phyloP scores from a whole-genome alignment of 768 basidiomycete genomes.

The Sarcodon aspratus region DNA sequence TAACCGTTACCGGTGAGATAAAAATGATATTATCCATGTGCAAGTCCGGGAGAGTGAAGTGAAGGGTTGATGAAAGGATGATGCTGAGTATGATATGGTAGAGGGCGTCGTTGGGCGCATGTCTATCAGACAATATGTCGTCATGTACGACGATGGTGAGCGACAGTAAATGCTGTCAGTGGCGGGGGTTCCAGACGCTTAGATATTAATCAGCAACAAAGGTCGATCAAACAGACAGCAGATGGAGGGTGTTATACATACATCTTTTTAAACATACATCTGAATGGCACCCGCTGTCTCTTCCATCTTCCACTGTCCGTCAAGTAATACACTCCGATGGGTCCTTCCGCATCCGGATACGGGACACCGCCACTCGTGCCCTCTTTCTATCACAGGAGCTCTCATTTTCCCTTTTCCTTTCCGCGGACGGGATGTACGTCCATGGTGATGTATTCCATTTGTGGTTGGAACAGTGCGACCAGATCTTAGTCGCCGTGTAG shows the following conservation, averaged over 20 bases:
- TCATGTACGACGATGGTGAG: no score
- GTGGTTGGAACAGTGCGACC: constrained; percentile 4
- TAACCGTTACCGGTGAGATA: not conserved
- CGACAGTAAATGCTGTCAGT: no score
- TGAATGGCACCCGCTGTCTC: constrained; percentile 28
- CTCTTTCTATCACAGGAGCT: constrained; percentile 28
- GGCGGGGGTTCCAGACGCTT: no score
- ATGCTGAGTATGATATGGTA: not conserved
- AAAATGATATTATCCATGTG: not conserved
- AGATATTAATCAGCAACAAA: not conserved
- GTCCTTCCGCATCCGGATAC: constrained; percentile 40
- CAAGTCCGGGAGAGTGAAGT: not conserved
- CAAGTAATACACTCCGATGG: constrained; percentile 47
- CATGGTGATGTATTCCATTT: constrained; percentile 1
- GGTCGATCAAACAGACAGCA: not conserved
- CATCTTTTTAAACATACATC: constrained; percentile 25
- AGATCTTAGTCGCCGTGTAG: constrained; percentile 9
- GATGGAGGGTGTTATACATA: not conserved
- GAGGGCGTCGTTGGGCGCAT: not conserved
- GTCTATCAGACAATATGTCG: no score
- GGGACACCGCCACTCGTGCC: constrained; percentile 54
- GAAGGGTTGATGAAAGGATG: not conserved
- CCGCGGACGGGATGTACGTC: not conserved
- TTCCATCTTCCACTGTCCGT: constrained; percentile 52
- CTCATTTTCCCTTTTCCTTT: constrained; percentile 21